Percentiles rank a stretch among this genome's conserved stretches.
Evolutionary conservation across 106 monocot species (phyloP).

Genomic region (Dioscorea alata): DNA sequence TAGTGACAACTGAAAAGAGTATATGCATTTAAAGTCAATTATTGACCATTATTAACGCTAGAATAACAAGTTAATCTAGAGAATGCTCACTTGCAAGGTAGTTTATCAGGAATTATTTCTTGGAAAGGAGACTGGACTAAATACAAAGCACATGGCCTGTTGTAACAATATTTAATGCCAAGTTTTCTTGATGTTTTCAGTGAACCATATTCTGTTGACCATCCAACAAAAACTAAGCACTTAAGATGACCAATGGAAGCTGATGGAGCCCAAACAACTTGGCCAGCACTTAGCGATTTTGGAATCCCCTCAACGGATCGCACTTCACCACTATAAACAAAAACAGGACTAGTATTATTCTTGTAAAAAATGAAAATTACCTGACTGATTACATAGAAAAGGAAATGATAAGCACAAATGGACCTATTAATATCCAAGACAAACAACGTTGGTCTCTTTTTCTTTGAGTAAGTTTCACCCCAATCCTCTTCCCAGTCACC

Average conservation of each 20-base stretch:
- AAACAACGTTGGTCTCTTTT: slow-evolving; percentile 72
- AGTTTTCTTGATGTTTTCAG: slow-evolving; percentile 60
- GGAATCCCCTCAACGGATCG: slow-evolving; percentile 60
- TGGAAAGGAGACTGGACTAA: slow-evolving; percentile 43
- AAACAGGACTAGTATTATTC: slow-evolving; percentile 1
- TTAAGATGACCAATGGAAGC: slow-evolving; percentile 17
- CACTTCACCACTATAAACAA: slow-evolving; percentile 66
- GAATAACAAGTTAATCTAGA: neutral
- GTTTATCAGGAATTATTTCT: slow-evolving; percentile 14
- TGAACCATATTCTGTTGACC: slow-evolving; percentile 65
- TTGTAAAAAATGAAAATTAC: neutral
- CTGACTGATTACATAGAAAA: neutral
- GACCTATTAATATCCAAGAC: slow-evolving; percentile 65
- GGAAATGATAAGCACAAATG: neutral
- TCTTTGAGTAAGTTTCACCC: slow-evolving; percentile 95
- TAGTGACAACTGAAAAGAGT: slow-evolving; percentile 4
- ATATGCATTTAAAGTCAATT: neutral
- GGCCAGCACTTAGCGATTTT: slow-evolving; percentile 68
- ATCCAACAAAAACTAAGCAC: slow-evolving; percentile 92
- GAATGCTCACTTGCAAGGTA: slow-evolving; percentile 30
- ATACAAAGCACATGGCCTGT: slow-evolving; percentile 85
- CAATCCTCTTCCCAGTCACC: slow-evolving; percentile 96
- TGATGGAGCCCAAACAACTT: slow-evolving; percentile 91
- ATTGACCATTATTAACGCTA: neutral
- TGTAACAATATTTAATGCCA: slow-evolving; percentile 96